A percentile compares a stretch with the other conserved stretches of the same genome.
Conservation (phyloP, 2,329 filamentous ascomycete species). For the Didymella segeticola region DNA sequence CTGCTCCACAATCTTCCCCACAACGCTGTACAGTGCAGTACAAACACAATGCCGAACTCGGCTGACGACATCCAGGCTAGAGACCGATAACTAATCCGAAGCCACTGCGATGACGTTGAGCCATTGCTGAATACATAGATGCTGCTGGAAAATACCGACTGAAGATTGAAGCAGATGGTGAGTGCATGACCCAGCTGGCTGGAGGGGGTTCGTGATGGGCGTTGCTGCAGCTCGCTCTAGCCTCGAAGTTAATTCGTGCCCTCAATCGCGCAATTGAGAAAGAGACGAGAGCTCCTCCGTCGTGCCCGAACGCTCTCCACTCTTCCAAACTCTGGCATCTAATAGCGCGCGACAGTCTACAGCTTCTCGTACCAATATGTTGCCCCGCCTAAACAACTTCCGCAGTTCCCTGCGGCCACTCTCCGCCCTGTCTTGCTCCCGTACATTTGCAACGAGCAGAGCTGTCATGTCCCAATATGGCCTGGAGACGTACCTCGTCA, state of each 20-base stretch:
- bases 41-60: constrained; percentile 13
- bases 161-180: constrained; percentile 2
- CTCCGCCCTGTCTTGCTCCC: constrained; percentile 20
- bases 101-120: not conserved
- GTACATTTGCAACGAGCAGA: constrained; percentile 23
- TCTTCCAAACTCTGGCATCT: constrained; percentile 1
- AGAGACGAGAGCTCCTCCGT: constrained; percentile 11
- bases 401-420: constrained; percentile 34
- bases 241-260: constrained; percentile 25
- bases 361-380: constrained; percentile 38
- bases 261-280: constrained; percentile 21
- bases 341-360: constrained; percentile 16
- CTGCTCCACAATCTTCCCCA: constrained; percentile 17
- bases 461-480: constrained; percentile 40
- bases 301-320: constrained; percentile 6
- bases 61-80: constrained; percentile 15
- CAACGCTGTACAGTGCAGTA: too few species aligned
- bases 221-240: constrained; percentile 9
- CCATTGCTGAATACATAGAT: not conserved
- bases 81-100: constrained; percentile 7
- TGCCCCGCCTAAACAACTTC: constrained; percentile 1
- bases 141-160: not conserved
- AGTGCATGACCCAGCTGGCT: constrained; percentile 6
- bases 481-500: constrained; percentile 85
- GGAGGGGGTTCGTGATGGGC: constrained; percentile 8